Base-by-base conservation (phyloP, 495 filamentous ascomycete species). In the Letharia columbiana region DNA sequence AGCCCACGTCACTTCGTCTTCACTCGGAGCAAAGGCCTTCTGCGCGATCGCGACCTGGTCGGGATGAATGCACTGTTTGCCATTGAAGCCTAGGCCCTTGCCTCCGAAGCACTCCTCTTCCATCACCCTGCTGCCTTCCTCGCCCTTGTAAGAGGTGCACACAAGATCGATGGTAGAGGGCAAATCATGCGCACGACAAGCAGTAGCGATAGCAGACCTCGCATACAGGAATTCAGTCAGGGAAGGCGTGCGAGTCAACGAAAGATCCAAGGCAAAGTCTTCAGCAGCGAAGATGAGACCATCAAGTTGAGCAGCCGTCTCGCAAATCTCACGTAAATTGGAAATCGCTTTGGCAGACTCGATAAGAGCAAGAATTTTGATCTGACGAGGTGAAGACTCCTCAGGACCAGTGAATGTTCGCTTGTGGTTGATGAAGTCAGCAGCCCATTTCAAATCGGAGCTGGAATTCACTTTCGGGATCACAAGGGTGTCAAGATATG, bases 31-130 rank as follows among this genome's bases (percentile, higher is more conserved):
- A 75, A 96, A 98, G 47, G 89, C 79, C 67, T 77, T 75, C 77
- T 97, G 89, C 58, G 85, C 89, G 40, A 82, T 80, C 57, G 81
- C 83, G 54, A 96, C 86, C 77, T 98, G 94, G 41, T 79, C 82
- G 10, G 94, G 93, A 71, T 97, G 94, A 69, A 98, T 96, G 73
- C 87, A 91, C 76, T 98, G 93, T 76, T 98, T 97, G 64, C 94
- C 94, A 72, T 91, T 97, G 71, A 97, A 98, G 0, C 93, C 93
- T 71, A 98, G 73, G 15, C 83, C 79, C 65, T 86, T 87, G 2
- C 92, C 93, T 56, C 83, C 79, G 0, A 76, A 71, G 69, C 87
- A 91, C 73, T 97, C 93, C 62, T 88, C 83, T 72, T 89, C 82
- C 47, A 97, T 74, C 4, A 75, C 78, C 18, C 69, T 70, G 0